These are phyloP conservation scores for Colletotrichum sp. DNA, from an alignment of 2,329 filamentous ascomycete genomes.

Conservation along the genomic window DNA sequence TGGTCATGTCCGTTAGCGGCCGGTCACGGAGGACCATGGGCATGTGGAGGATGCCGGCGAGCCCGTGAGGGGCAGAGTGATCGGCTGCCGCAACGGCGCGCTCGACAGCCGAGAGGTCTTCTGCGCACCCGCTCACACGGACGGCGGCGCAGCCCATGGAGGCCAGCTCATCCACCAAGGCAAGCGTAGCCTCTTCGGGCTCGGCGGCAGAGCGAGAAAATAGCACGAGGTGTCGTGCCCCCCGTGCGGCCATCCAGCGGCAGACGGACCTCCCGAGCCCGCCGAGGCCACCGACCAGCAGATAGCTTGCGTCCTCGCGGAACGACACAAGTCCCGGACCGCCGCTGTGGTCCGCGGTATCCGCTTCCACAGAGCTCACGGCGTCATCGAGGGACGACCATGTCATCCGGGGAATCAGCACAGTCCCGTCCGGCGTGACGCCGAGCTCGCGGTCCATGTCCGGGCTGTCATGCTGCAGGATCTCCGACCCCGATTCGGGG, in stretches of 20 bases:
- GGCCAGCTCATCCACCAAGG: constrained; percentile 20
- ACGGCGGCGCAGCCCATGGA: neutral
- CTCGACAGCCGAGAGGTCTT: constrained; percentile 23
- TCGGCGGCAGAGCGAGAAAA: constrained; percentile 47
- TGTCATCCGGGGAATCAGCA: neutral
- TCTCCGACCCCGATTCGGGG: neutral
- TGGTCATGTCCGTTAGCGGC: neutral
- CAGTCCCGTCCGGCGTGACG: neutral
- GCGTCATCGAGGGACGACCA: neutral
- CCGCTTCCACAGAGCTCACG: neutral
- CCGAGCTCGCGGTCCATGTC: neutral
- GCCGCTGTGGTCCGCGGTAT: neutral
- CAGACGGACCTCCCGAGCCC: constrained; percentile 55
- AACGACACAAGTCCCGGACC: neutral
- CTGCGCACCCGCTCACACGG: constrained; percentile 29
- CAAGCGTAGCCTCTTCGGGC: neutral
- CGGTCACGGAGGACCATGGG: constrained; percentile 34
- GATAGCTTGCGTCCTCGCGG: constrained; percentile 56
- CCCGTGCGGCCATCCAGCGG: constrained; percentile 51
- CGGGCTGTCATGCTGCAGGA: neutral
- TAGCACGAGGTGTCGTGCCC: constrained; percentile 51
- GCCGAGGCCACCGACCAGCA: constrained; percentile 55
- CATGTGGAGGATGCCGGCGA: constrained; percentile 38
- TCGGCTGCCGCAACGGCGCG: constrained; percentile 1
- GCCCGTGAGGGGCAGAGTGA: constrained; percentile 23